Conservation (phyloP, 2,329 filamentous ascomycete species). For the Ceratocystis cubensis region DNA sequence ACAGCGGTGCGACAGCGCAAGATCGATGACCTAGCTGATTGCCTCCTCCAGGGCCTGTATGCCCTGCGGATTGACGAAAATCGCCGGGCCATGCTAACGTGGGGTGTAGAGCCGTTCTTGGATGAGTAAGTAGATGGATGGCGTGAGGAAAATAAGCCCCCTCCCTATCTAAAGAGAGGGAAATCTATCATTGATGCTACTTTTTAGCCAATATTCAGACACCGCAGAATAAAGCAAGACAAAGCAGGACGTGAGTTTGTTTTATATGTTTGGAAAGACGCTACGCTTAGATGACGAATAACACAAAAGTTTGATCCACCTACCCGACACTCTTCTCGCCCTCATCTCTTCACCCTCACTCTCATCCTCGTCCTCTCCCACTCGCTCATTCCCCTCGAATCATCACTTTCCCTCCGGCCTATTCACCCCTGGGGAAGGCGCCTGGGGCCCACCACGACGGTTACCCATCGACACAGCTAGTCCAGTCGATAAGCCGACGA, state of each 20-base stretch:
- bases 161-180: neutral
- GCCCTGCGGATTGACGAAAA: constrained; percentile 16
- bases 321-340: neutral
- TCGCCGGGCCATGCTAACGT: constrained; percentile 1
- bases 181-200: neutral
- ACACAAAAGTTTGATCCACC: neutral
- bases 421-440: neutral
- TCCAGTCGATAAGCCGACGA: constrained; percentile 19
- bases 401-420: neutral
- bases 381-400: neutral
- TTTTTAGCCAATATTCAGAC: neutral
- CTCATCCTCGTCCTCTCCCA: neutral
- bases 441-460: neutral
- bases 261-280: neutral
- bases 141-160: no score
- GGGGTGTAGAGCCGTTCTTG: constrained; percentile 9
- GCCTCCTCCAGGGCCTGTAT: constrained; percentile 15
- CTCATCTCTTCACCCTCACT: neutral
- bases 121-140: neutral
- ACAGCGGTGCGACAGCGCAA: constrained; percentile 1
- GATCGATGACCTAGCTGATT: constrained; percentile 17
- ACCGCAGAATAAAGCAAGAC: neutral
- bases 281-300: neutral
- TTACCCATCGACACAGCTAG: constrained; percentile 19
- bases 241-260: neutral